phyloP scores from a whole-genome alignment of 805 yeast species.

The Lipomyces kockii region DNA sequence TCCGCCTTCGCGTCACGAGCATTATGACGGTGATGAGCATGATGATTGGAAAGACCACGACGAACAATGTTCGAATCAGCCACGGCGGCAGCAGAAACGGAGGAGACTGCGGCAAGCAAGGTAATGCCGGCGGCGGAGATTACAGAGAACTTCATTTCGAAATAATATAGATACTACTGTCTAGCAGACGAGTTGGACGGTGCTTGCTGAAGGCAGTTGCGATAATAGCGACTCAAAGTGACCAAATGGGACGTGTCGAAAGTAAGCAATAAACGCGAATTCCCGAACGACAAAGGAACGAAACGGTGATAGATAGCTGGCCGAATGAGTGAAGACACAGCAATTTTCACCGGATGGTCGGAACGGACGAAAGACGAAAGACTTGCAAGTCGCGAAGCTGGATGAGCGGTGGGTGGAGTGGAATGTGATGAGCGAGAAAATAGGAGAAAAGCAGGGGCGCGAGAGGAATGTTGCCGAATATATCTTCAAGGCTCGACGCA shows the following conservation, averaged over 20 bases:
- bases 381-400: constrained; percentile 10
- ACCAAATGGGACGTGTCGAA: not conserved
- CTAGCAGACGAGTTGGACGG: constrained; percentile 18
- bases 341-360: constrained; percentile 10
- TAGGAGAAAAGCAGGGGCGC: constrained; percentile 18
- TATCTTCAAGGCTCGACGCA: not conserved
- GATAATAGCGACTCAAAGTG: not conserved
- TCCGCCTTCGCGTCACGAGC: constrained; percentile 37
- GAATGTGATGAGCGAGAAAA: constrained; percentile 4
- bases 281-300: constrained; percentile 9
- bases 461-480: constrained; percentile 25
- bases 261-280: not conserved
- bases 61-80: constrained; percentile 1
- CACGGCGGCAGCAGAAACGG: constrained; percentile 12
- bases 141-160: constrained; percentile 16
- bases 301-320: constrained; percentile 16
- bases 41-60: constrained; percentile 13
- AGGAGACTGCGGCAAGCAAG: constrained; percentile 5
- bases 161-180: not conserved
- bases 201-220: constrained; percentile 4
- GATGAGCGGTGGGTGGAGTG: constrained; percentile 7
- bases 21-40: constrained; percentile 35
- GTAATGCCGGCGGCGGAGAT: constrained; percentile 27
- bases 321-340: constrained; percentile 34
- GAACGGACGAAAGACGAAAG: not conserved